Evolutionary conservation across 2,329 filamentous ascomycete species (phyloP).

Genomic region (Atkinsonella hypoxylon): DNA sequence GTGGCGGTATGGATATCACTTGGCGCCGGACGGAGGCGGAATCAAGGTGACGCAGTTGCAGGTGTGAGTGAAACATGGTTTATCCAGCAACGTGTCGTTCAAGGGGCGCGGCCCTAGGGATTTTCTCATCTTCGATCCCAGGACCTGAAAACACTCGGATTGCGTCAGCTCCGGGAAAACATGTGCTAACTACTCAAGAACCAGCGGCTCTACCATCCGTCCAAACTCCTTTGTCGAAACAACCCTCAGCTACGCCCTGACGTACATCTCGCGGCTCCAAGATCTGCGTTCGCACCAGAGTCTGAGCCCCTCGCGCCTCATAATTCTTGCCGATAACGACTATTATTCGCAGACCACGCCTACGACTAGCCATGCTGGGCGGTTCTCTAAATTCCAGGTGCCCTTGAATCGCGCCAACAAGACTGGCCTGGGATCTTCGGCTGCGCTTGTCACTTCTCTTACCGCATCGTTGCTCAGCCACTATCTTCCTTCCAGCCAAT

Average conservation of each 20-base stretch:
- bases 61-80: slow-evolving; percentile 44
- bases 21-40: slow-evolving; percentile 60
- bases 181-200: too few relatives aligned
- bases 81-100: not conserved
- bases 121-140: too few relatives aligned
- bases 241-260: slow-evolving; percentile 75
- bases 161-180: too few relatives aligned
- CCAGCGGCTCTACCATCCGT: slow-evolving; percentile 32
- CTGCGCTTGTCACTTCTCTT: slow-evolving; percentile 82
- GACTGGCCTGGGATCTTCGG: slow-evolving; percentile 89
- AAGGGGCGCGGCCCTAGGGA: too few relatives aligned
- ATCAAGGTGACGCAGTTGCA: slow-evolving; percentile 70
- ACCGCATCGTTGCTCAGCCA: slow-evolving; percentile 66
- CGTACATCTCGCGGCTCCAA: slow-evolving; percentile 51
- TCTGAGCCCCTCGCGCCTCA: slow-evolving; percentile 61
- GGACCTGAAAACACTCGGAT: too few relatives aligned
- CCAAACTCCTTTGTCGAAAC: slow-evolving; percentile 86
- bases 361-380: slow-evolving; percentile 20
- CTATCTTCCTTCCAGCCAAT: slow-evolving; percentile 49
- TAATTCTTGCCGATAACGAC: slow-evolving; percentile 87
- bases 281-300: slow-evolving; percentile 26
- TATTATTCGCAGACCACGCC: slow-evolving; percentile 66
- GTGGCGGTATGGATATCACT: slow-evolving; percentile 77
- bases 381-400: slow-evolving; percentile 70
- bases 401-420: slow-evolving; percentile 74